Evolutionary conservation across 768 basidiomycete genomes (phyloP).

Genomic region (Boletales sp.): DNA sequence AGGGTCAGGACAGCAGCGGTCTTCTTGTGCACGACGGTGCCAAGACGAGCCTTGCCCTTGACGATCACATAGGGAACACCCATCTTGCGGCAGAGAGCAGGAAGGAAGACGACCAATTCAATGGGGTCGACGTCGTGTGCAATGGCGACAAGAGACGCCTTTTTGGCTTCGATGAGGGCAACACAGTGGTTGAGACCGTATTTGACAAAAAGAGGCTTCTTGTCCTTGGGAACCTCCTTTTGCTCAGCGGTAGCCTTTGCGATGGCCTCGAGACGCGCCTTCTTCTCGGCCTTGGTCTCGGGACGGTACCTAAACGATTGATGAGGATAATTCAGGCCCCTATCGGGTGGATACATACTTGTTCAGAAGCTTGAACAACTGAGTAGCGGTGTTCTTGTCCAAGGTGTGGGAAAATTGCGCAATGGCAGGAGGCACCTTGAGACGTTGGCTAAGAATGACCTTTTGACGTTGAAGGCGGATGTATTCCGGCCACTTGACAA

Average conservation of each 20-base stretch:
- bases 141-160: conserved; percentile 92
- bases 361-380: conserved; percentile 97
- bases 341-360: conserved; percentile 45
- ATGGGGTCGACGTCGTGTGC: conserved; percentile 99
- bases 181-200: conserved; percentile 97
- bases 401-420: conserved; percentile 97
- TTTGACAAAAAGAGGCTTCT: conserved; percentile 95
- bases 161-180: conserved; percentile 95
- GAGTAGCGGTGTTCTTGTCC: conserved; percentile 99
- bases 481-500: conserved; percentile 99
- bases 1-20: conserved; percentile 88
- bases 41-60: conserved; percentile 97
- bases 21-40: conserved; percentile 98
- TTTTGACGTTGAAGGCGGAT: conserved; percentile 97
- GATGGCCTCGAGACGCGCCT: conserved; percentile 78
- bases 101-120: conserved; percentile 97
- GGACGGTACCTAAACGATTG: conserved; percentile 58
- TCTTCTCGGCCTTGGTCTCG: conserved; percentile 96
- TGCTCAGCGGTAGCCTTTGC: conserved; percentile 78
- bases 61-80: conserved; percentile 98
- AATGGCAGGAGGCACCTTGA: conserved; percentile 98
- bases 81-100: conserved; percentile 99
- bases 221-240: conserved; percentile 74
- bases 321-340: not conserved
- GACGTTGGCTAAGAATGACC: conserved; percentile 94